Evolutionary conservation across 2,329 filamentous ascomycete genomes (phyloP).

Genomic region (Penicillium sclerotiorum): DNA sequence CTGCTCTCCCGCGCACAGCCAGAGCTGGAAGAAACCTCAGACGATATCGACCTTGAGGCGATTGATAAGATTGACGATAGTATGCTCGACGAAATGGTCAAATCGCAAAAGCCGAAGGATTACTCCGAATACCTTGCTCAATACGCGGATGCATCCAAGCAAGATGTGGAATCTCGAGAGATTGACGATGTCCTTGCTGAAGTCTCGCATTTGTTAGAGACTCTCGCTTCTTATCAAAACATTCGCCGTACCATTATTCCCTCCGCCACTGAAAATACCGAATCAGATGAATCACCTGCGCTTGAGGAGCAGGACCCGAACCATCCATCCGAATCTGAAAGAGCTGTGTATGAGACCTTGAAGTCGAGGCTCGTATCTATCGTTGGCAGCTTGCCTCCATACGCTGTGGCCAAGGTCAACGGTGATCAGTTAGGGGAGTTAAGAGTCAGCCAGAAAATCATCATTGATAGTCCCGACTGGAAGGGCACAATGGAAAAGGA

Average conservation of each 20-base stretch:
- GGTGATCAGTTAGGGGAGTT: constrained; percentile 83
- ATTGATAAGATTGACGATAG: constrained; percentile 43
- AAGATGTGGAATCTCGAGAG: constrained; percentile 47
- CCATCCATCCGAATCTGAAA: constrained; percentile 59
- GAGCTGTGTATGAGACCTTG: constrained; percentile 68
- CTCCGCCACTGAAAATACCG: constrained; percentile 33
- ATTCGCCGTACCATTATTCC: constrained; percentile 56
- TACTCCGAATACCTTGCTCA: constrained; percentile 27
- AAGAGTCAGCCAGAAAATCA: constrained; percentile 76
- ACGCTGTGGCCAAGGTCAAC: constrained; percentile 81
- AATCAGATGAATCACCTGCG: constrained; percentile 26
- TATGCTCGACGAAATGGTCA: constrained; percentile 46
- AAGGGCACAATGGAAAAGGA: constrained; percentile 84
- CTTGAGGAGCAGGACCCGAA: constrained; percentile 46
- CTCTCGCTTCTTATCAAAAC: constrained; percentile 63
- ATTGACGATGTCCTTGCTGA: constrained; percentile 57
- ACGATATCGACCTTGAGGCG: constrained; percentile 27
- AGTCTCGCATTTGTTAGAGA: constrained; percentile 63
- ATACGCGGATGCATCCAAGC: constrained; percentile 25
- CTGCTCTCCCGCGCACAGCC: constrained; percentile 35
- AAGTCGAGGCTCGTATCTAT: constrained; percentile 75
- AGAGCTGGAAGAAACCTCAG: constrained; percentile 10
- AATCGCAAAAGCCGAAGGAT: constrained; percentile 43
- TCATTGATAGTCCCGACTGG: constrained; percentile 72
- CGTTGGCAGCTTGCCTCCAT: constrained; percentile 76